Evolutionary conservation across 2,329 filamentous ascomycete species (phyloP).

Genomic region (Neofusicoccum kwambonambiense): DNA sequence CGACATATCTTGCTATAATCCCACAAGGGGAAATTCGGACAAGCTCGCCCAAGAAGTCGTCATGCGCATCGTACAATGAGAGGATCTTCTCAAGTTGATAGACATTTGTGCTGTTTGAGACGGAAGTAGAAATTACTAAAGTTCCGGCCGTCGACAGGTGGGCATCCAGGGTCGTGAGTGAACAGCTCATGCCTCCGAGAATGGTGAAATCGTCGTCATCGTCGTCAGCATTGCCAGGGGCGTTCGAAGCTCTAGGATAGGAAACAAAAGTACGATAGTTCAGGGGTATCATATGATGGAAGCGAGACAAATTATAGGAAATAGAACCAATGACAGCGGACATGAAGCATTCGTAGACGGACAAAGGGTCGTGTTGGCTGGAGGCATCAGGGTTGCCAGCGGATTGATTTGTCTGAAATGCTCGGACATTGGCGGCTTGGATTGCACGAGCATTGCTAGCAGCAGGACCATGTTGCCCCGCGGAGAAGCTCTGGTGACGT

Average conservation of each 20-base stretch:
- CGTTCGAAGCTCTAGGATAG: constrained; percentile 21
- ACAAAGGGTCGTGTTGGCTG: constrained; percentile 31
- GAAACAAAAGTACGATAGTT: constrained; percentile 39
- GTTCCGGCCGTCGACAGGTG: constrained; percentile 20
- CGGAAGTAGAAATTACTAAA: constrained; percentile 19
- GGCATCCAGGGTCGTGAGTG: constrained; percentile 15
- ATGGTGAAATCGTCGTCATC: background rate
- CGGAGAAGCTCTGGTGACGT: constrained; percentile 25
- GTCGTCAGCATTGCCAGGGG: constrained; percentile 18
- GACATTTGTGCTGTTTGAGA: background rate
- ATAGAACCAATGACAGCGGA: constrained; percentile 37
- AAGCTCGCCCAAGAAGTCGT: constrained; percentile 14
- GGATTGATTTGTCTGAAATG: constrained; percentile 21
- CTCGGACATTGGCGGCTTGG: constrained; percentile 24
- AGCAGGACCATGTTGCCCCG: constrained; percentile 17
- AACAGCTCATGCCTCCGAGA: background rate
- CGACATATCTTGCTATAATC: constrained; percentile 15
- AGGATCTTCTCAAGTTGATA: constrained; percentile 13
- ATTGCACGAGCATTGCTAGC: constrained; percentile 13
- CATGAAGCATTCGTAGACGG: constrained; percentile 39
- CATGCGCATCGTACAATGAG: background rate
- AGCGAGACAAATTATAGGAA: constrained; percentile 33
- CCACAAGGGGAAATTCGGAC: constrained; percentile 14
- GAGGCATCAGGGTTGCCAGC: constrained; percentile 21
- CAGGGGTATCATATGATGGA: constrained; percentile 33